A percentile compares a stretch with the other conserved stretches of the same genome.
Conservation (phyloP, 371 early-diverging fungal genomes). For the Actinomucor elegans region DNA sequence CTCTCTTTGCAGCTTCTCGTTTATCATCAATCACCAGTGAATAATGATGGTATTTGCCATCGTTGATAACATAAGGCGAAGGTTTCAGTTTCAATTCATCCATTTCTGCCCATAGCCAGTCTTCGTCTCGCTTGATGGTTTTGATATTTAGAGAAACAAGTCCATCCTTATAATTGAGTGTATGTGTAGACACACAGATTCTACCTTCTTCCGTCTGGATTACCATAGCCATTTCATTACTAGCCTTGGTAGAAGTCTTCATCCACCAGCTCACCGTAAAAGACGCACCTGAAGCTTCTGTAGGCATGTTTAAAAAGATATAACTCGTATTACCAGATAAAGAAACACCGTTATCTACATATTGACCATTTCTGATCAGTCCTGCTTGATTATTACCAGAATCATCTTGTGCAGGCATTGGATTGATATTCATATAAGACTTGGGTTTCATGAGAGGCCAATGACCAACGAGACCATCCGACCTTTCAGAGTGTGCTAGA, state of each 20-base stretch:
- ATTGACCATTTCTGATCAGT: slow-evolving; percentile 28
- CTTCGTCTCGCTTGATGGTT: slow-evolving; percentile 21
- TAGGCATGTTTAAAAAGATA: slow-evolving; percentile 37
- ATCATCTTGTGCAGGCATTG: slow-evolving; percentile 32
- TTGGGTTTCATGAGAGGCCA: slow-evolving; percentile 31
- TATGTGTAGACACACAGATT: slow-evolving; percentile 32
- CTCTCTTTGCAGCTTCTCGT: background rate
- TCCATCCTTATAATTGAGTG: background rate
- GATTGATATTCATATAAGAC: slow-evolving; percentile 10
- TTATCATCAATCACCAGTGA: slow-evolving; percentile 24
- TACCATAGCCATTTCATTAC: slow-evolving; percentile 34
- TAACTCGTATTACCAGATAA: slow-evolving; percentile 38
- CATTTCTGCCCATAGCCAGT: slow-evolving; percentile 29
- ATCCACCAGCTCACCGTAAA: slow-evolving; percentile 52
- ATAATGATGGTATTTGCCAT: slow-evolving; percentile 41
- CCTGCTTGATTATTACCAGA: slow-evolving; percentile 43
- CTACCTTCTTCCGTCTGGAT: slow-evolving; percentile 43
- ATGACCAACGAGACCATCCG: slow-evolving; percentile 40
- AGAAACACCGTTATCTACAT: slow-evolving; percentile 19
- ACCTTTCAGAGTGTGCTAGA: slow-evolving; percentile 14
- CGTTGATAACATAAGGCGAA: slow-evolving; percentile 27
- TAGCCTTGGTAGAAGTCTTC: slow-evolving; percentile 26
- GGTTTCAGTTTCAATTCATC: slow-evolving; percentile 22
- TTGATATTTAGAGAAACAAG: slow-evolving; percentile 22
- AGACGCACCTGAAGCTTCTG: slow-evolving; percentile 15